Evolutionary conservation across 176 grass and related monocot genomes (phyloP).

Genomic region (Eremochloa ophiuroides): DNA sequence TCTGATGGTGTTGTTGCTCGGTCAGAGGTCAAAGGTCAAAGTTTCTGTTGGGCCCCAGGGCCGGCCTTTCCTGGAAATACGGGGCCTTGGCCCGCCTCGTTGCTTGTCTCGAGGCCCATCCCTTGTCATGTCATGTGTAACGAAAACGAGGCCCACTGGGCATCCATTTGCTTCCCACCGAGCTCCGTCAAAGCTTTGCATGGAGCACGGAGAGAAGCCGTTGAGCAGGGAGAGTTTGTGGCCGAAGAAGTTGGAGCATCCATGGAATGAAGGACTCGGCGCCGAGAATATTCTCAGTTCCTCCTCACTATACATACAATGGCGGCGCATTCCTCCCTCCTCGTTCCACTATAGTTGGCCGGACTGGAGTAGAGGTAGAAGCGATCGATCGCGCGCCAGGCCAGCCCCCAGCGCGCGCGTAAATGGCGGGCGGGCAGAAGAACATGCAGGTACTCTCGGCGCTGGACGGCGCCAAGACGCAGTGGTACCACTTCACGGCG

Average conservation of each 20-base stretch:
- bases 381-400: not conserved
- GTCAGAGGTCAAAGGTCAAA: not conserved
- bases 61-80: not conserved
- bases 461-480: conserved; percentile 45
- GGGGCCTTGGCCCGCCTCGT: not conserved
- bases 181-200: conserved; percentile 22
- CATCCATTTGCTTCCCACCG: not conserved
- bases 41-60: not conserved
- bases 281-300: conserved; percentile 23
- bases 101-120: no score
- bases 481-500: conserved; percentile 55
- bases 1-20: not conserved
- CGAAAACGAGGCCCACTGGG: not conserved
- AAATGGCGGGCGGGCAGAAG: not conserved
- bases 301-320: conserved; percentile 22
- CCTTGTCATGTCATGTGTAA: not conserved
- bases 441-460: conserved; percentile 24
- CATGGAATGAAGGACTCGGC: conserved; percentile 5
- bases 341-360: not conserved
- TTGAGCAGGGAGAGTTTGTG: not conserved
- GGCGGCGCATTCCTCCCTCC: not conserved
- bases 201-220: not conserved
- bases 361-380: not conserved
- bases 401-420: no score
- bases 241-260: not conserved